Evolutionary conservation across 2,329 filamentous ascomycete genomes (phyloP).

Genomic region (Fusarium sp.): DNA sequence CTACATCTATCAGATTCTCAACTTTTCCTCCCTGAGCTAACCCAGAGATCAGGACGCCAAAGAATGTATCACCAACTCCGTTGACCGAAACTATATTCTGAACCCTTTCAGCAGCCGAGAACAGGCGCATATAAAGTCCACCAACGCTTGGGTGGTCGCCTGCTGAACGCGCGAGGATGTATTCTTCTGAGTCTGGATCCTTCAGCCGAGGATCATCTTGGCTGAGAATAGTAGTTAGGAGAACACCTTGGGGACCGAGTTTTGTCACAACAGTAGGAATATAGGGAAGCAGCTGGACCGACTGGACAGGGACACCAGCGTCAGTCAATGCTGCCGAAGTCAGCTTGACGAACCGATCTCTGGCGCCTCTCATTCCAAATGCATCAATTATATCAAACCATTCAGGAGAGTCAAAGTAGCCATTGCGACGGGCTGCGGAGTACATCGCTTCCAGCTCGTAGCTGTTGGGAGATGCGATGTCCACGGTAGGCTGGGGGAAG

Average conservation of each 20-base stretch:
- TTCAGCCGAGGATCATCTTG: conserved; percentile 73
- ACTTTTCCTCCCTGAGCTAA: conserved; percentile 68
- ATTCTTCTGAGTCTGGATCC: conserved; percentile 69
- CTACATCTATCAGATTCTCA: conserved; percentile 75
- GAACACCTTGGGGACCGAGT: conserved; percentile 76
- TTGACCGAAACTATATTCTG: conserved; percentile 87
- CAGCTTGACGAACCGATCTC: conserved; percentile 75
- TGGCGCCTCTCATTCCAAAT: conserved; percentile 77
- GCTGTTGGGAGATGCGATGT: conserved; percentile 83
- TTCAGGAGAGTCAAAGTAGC: conserved; percentile 71
- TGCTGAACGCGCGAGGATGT: conserved; percentile 73
- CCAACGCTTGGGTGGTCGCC: conserved; percentile 65
- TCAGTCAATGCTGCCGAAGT: conserved; percentile 75
- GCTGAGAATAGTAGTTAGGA: conserved; percentile 76
- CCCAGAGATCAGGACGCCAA: conserved; percentile 84
- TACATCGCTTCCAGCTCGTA: conserved; percentile 86
- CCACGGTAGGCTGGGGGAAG: conserved; percentile 71
- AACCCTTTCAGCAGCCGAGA: conserved; percentile 72
- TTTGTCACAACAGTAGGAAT: conserved; percentile 88
- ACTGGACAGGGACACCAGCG: conserved; percentile 82
- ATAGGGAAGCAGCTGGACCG: conserved; percentile 85
- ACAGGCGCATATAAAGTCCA: conserved; percentile 82
- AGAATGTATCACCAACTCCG: conserved; percentile 91
- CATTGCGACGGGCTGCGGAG: conserved; percentile 69
- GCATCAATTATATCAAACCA: conserved; percentile 87